phyloP scores from a whole-genome alignment of 306 rosid species.

The Acacia crassicarpa region DNA sequence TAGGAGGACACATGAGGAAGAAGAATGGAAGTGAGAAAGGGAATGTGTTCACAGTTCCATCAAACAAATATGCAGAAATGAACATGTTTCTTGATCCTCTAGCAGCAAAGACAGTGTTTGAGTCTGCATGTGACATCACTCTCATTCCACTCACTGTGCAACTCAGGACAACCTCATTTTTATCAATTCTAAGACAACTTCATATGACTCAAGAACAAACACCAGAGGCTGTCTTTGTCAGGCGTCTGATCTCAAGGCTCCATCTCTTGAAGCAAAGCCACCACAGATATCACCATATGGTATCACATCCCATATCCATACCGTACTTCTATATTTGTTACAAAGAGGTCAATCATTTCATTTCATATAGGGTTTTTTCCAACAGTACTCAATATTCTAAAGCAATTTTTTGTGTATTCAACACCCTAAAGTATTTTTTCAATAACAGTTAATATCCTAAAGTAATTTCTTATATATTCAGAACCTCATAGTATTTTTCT shows the following conservation, averaged over 20 bases:
- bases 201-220: conserved; percentile 35
- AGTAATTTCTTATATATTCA: no score
- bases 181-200: conserved; percentile 38
- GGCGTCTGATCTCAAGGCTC: conserved; percentile 54
- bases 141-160: conserved; percentile 74
- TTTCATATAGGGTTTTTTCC: no score
- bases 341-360: not conserved
- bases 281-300: conserved; percentile 70
- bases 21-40: conserved; percentile 51
- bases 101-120: conserved; percentile 75
- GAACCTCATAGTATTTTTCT: no score
- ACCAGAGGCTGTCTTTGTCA: conserved; percentile 60
- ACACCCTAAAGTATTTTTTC: no score
- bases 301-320: conserved; percentile 22
- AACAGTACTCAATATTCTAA: no score
- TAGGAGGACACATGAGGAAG: conserved; percentile 75
- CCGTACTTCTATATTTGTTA: not conserved
- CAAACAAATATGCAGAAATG: conserved; percentile 77
- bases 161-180: conserved; percentile 50
- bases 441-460: no score
- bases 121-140: conserved; percentile 59
- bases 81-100: conserved; percentile 85
- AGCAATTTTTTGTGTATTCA: no score
- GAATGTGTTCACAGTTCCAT: conserved; percentile 67
- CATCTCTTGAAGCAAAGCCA: conserved; percentile 45